Evolutionary conservation across 164 flowering plant species (phyloP), one percentile per base, ranked within the genome.

Genomic region (Vitis riparia): DNA sequence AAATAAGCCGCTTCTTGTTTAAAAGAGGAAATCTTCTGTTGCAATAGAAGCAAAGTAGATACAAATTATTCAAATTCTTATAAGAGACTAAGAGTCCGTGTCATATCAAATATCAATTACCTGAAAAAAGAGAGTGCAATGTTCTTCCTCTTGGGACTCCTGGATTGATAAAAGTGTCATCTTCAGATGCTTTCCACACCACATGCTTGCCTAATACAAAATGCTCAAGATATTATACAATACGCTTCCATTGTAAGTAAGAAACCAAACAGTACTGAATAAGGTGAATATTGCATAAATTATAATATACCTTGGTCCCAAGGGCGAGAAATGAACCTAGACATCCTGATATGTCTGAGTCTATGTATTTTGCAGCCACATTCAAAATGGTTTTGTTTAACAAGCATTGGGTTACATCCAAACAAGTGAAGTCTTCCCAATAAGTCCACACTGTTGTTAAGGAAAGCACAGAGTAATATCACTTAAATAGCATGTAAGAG

Each of bases 391-490:
- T 70, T 71, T 82, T 86, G 85, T 93, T 90, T 72, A 91, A 70
- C 79, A 78, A 73, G 85, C 97, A 91, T 47, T 88, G 95, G 47
- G 90, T 82, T 17, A 78, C 68, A 74, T 88, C 95, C 78, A 82
- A 77, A 79, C 93, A 88, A 49, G 93, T 87, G 66, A 85, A 83
- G 62, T 90, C 94, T 78, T 93, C 98, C 98, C 98, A 93, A 68
- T 87, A 76, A 65, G 79, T 78, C 98, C 51, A 82, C 30, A 48
- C 63, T 19, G 15, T 49, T 37, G 84, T 91, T 76, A 89, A 88
- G 89, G 86, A 59, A 44, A 62, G 11, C 47, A 11, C 12, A 5
- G 17, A 30, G 15, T 19, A 29, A 65, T 14, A 66, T 19, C 13
- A 51, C 23, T 16, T 13, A 17, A 57, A 29, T 6, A 49, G 16